Evolutionary conservation across 2,329 filamentous ascomycete species (phyloP), one percentile per base, ranked within the genome.

Genomic region (Paecilomyces sp.): DNA sequence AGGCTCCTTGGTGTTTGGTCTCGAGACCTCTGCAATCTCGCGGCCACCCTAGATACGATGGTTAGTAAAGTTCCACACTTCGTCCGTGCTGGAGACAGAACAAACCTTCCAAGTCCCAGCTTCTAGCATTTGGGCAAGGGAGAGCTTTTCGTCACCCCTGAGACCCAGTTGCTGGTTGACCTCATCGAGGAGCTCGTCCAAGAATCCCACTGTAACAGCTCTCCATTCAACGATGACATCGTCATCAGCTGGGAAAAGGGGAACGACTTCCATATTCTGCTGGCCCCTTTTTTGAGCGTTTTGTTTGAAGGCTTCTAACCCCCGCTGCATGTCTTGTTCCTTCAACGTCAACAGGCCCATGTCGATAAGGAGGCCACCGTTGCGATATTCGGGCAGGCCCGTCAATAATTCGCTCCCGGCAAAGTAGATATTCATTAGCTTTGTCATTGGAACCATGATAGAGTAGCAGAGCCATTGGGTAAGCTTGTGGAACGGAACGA

Each of bases 51-150:
- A 64, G 8, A 52, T 52, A 56, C 63, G 85, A 60, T 58, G 57
- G 63, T 71, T 70, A 69, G 70, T 57, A 34, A 47, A 65, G 60
- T 5, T 11, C 9, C 5, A 18, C 24, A 50, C 1, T 18, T 13
- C 28, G 4, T 18, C 22, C 15, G 1, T n/a, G 31, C 36, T 41
- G 24, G n/a, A 57, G 24, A 31, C 24, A 30, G 22, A 60, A 67
- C 85, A 77, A 75, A 94, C 92, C 89, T 97, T 97, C 93, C 94
- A 99, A 71, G 91, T 96, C 57, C 94, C 94, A 13, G 93, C 94
- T 76, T 97, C 94, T 18, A 99, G 82, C 79, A 99, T 86, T 74
- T 99, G 94, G 5, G 92, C 87, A 66, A 97, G 76, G 50, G 81
- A 90, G 72, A 99, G 77, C 66, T 82, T 81, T 65, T 93, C 86